These are phyloP conservation scores for Magnusiomyces tetraspermus DNA, from an alignment of 1,139 yeast species.

Conservation along the genomic window DNA sequence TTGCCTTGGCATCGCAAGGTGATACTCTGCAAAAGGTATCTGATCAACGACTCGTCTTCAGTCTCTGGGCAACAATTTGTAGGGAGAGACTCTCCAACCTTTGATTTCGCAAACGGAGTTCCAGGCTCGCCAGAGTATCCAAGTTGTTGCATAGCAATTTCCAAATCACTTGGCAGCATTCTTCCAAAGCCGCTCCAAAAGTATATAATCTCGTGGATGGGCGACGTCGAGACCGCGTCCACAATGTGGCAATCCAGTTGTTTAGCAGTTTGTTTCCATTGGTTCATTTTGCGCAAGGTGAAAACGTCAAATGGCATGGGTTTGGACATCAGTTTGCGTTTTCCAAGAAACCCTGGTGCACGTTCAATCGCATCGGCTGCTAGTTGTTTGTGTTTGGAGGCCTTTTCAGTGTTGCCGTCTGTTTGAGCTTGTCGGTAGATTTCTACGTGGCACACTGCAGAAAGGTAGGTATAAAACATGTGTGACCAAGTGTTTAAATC, in stretches of 20 bases:
- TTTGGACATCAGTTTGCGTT: slow-evolving; percentile 63
- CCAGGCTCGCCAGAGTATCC: slow-evolving; percentile 35
- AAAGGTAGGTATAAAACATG: slow-evolving; percentile 74
- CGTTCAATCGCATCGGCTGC: slow-evolving; percentile 55
- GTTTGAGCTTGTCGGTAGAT: slow-evolving; percentile 51
- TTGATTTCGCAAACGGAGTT: slow-evolving; percentile 18
- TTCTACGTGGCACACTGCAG: slow-evolving; percentile 80
- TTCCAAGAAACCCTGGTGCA: slow-evolving; percentile 60
- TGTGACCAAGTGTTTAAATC: slow-evolving; percentile 87
- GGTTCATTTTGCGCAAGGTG: slow-evolving; percentile 59
- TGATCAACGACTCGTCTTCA: slow-evolving; percentile 55
- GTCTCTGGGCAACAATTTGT: slow-evolving; percentile 36
- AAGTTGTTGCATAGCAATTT: slow-evolving; percentile 45
- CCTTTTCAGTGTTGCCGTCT: slow-evolving; percentile 34
- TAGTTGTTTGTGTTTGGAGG: slow-evolving; percentile 43
- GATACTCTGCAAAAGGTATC: slow-evolving; percentile 55
- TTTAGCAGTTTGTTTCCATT: slow-evolving; percentile 41
- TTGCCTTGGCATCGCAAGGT: slow-evolving; percentile 58
- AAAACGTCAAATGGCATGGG: slow-evolving; percentile 89
- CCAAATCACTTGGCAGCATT: slow-evolving; percentile 60
- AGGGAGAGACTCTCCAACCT: neutral
- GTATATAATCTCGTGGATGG: slow-evolving; percentile 74
- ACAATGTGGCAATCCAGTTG: slow-evolving; percentile 42
- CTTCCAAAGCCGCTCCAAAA: slow-evolving; percentile 91
- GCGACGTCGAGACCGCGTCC: slow-evolving; percentile 79